Evolutionary conservation across 148 eudicot genomes (phyloP).

Genomic region (Camellia japonica): DNA sequence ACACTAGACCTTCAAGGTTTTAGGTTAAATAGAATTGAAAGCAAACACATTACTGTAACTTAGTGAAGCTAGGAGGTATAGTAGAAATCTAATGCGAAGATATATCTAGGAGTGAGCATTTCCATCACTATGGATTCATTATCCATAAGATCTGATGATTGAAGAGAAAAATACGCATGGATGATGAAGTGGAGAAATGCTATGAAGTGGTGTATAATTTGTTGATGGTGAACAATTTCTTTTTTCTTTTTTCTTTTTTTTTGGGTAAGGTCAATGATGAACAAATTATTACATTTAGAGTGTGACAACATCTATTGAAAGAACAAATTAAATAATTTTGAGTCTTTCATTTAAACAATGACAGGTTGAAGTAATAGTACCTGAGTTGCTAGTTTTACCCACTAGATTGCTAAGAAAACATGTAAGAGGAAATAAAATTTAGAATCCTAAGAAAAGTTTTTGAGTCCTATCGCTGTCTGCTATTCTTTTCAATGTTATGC

Average conservation of each 20-base stretch:
- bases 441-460: no score
- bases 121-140: background rate
- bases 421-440: background rate
- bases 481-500: background rate
- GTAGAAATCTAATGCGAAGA: background rate
- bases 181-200: background rate
- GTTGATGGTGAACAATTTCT: no score
- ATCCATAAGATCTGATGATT: background rate
- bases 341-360: background rate
- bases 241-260: no score
- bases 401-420: background rate
- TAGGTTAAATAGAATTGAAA: background rate
- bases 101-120: background rate
- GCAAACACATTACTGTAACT: background rate
- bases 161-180: background rate
- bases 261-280: background rate
- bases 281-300: background rate
- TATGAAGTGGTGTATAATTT: background rate
- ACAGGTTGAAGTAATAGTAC: background rate
- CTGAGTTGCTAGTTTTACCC: background rate
- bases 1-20: background rate
- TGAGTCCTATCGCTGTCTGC: background rate
- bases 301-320: no score
- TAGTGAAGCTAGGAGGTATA: background rate
- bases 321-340: background rate